Evolutionary conservation across 202 grass and related monocot genomes (phyloP).

Genomic region (Eragrostis tef): DNA sequence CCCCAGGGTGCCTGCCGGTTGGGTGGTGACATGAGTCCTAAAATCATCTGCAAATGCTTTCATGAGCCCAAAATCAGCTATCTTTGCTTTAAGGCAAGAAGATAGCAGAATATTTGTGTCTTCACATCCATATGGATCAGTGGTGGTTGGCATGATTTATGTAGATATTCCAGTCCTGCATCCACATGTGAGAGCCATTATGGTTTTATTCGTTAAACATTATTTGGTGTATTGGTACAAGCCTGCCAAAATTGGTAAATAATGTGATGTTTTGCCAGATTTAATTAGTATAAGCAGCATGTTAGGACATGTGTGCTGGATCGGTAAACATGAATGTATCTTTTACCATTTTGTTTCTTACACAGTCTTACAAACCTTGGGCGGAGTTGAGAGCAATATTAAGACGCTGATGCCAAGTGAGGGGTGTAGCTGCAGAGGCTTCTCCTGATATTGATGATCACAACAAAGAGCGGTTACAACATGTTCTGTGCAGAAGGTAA

Average conservation of each 20-base stretch:
- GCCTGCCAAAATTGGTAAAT: neutral
- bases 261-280: neutral
- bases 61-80: too few species aligned
- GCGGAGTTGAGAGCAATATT: too few species aligned
- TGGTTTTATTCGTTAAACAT: neutral
- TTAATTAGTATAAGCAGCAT: neutral
- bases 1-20: too few species aligned
- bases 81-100: too few species aligned
- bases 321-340: neutral
- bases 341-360: neutral
- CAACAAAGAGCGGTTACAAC: neutral
- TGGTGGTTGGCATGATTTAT: constrained; percentile 65
- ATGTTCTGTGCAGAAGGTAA: neutral
- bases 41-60: too few species aligned
- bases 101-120: constrained; percentile 52
- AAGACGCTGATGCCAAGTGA: too few species aligned
- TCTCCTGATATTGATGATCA: neutral
- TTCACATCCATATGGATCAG: constrained; percentile 80
- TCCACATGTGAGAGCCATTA: neutral
- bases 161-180: constrained; percentile 66
- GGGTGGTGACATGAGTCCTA: too few species aligned
- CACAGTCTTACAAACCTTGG: too few species aligned
- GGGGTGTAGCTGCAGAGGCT: too few species aligned
- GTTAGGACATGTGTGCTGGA: neutral
- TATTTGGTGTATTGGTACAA: neutral